Evolutionary conservation across 202 grass and related monocot species (phyloP).

Genomic region (Hordeum pubiflorum): DNA sequence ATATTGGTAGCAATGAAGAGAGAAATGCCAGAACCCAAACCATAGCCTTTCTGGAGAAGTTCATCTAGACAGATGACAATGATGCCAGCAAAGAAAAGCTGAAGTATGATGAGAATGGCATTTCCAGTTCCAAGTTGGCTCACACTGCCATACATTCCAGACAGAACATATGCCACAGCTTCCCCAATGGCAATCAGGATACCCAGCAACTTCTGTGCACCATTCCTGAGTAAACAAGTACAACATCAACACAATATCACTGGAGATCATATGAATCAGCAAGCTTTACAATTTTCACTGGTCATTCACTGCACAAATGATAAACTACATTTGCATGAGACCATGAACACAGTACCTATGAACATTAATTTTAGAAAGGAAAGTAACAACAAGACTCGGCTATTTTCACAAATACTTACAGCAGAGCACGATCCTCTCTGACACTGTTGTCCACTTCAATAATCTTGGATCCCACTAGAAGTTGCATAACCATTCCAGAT

Average conservation of each 20-base stretch:
- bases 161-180: constrained; percentile 79
- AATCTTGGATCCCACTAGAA: constrained; percentile 78
- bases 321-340: not conserved
- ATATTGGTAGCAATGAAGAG: constrained; percentile 92
- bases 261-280: not conserved
- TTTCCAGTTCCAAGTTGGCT: constrained; percentile 82
- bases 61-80: constrained; percentile 89
- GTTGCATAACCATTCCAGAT: constrained; percentile 86
- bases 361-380: not conserved
- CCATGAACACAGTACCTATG: not conserved
- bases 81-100: constrained; percentile 90
- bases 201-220: constrained; percentile 79
- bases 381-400: not conserved
- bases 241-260: constrained; percentile 5
- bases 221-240: constrained; percentile 47
- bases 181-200: constrained; percentile 81
- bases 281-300: not conserved
- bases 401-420: constrained; percentile 44
- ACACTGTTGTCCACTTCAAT: constrained; percentile 94
- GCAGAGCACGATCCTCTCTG: constrained; percentile 71
- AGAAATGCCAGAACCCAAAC: constrained; percentile 84
- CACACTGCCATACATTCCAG: constrained; percentile 82
- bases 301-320: not conserved
- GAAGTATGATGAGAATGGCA: constrained; percentile 87
- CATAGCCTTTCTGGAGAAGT: constrained; percentile 84